Evolutionary conservation across 805 yeast species (phyloP), one percentile per base, ranked within the genome.

Genomic region (Jamesozyma gamospora): DNA sequence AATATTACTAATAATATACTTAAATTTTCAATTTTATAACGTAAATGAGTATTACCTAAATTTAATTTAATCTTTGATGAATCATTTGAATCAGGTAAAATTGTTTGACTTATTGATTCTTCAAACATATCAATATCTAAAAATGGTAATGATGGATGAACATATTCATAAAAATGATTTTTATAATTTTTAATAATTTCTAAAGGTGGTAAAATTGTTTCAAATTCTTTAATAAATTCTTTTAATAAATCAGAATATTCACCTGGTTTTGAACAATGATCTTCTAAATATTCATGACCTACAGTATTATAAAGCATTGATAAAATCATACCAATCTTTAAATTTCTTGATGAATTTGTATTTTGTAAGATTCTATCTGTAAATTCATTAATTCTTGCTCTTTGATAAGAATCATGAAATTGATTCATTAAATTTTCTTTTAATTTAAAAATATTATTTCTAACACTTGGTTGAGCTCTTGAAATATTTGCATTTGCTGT

Each of bases 121-220:
- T 60, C 65, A 41, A 60, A 60, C 21, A 45, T 39, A 24, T 47
- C 46, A 11, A 47, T 45, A 36, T 58, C 57, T 15, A 60, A 32
- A 34, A 53, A 55, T 1, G 63, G 59, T 25, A 54, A 40, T 32
- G 45, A 50, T 8, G 58, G 56, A 36, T 45, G 59, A 13, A 60
- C 44, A 32, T 45, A 44, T 27, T 50, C 49, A 32, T 51, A 55
- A 36, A 58, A 60, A 40, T 53, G 51, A 2, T 39, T 37, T 33
- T 55, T 59, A 38, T 55, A 57, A 14, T 40, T 42, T 14, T 49
- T 39, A 6, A 60, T 47, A 6, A 48, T 44, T 7, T 45, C 45
- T 4, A 42, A 43, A 17, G 61, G 56, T 2, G 64, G 64, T 21
- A 60, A 37, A 12, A 51, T 21, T 8, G 34, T 31, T 41, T 56